Conservation (phyloP, 176 grass and related monocot species). For the Triticum turgidum region DNA sequence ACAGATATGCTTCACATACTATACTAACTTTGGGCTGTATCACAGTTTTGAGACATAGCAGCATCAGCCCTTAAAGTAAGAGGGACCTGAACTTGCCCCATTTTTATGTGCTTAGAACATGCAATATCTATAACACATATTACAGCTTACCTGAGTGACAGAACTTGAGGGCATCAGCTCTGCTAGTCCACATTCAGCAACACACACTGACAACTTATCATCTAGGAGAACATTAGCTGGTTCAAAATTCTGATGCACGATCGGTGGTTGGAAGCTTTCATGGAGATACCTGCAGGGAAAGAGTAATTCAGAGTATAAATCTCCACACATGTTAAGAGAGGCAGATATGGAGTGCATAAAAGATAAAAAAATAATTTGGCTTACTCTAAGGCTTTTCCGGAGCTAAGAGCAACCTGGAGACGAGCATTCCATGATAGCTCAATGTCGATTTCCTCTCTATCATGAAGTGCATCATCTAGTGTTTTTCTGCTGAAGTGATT, state of each 20-base stretch:
- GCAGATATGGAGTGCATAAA: not conserved
- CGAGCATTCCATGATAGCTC: slow-evolving; percentile 70
- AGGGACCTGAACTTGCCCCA: not conserved
- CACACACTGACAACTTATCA: slow-evolving; percentile 58
- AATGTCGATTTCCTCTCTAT: slow-evolving; percentile 39
- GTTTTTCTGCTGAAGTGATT: slow-evolving; percentile 89
- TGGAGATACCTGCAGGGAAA: slow-evolving; percentile 77
- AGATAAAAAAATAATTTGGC: slow-evolving; percentile 26
- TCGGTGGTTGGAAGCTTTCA: slow-evolving; percentile 53
- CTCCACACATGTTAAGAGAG: not conserved
- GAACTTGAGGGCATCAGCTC: slow-evolving; percentile 52
- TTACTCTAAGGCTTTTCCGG: slow-evolving; percentile 95
- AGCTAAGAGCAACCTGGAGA: slow-evolving; percentile 71
- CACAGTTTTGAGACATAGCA: slow-evolving; percentile 2
- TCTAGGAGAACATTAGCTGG: slow-evolving; percentile 81
- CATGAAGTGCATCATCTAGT: slow-evolving; percentile 80
- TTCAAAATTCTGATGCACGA: slow-evolving; percentile 83
- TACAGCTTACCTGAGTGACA: slow-evolving; percentile 73
- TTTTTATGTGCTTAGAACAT: not conserved
- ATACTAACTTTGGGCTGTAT: slow-evolving; percentile 7
- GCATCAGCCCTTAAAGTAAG: not conserved
- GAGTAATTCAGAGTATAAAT: slow-evolving; percentile 29
- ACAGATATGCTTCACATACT: not conserved
- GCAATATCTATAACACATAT: not conserved
- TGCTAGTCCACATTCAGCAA: slow-evolving; percentile 82